phyloP scores from a whole-genome alignment of 331 rosid genomes.

The Malus hybrid region DNA sequence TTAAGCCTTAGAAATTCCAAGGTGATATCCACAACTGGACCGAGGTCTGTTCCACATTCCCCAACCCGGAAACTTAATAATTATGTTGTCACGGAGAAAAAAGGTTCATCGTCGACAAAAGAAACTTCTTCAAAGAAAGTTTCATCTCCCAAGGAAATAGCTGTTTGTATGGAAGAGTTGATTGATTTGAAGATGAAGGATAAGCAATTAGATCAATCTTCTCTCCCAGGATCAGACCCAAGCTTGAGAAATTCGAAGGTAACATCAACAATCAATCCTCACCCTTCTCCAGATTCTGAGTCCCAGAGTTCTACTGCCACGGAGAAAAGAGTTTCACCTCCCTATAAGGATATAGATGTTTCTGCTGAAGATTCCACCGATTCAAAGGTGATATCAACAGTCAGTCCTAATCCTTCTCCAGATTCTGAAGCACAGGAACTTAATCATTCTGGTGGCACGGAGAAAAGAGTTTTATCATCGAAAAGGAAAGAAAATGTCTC shows the following conservation, averaged over 20 bases:
- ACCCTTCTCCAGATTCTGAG: background rate
- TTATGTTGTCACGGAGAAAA: conserved; percentile 3
- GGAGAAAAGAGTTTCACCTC: conserved; percentile 17
- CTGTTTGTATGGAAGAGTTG: conserved; percentile 17
- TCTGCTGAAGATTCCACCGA: background rate
- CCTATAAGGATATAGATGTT: background rate
- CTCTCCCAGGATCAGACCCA: conserved; percentile 9
- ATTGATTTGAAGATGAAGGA: conserved; percentile 5
- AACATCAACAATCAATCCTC: background rate
- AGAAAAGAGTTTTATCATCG: conserved; percentile 18
- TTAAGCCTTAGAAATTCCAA: background rate
- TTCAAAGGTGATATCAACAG: background rate
- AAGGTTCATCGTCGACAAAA: background rate
- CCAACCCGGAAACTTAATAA: background rate
- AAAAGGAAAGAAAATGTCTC: conserved; percentile 24
- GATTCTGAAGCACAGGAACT: conserved; percentile 2
- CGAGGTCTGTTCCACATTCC: conserved; percentile 17
- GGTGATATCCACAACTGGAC: background rate
- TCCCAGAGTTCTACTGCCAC: background rate
- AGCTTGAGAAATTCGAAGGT: background rate
- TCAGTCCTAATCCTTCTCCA: background rate
- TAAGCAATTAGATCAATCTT: conserved; percentile 10
- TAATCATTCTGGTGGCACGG: background rate
- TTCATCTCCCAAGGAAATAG: conserved; percentile 24
- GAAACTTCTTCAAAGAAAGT: conserved; percentile 2